Conservation (phyloP, 1,284 basidiomycete species). For the Rhodotorula sp. region DNA sequence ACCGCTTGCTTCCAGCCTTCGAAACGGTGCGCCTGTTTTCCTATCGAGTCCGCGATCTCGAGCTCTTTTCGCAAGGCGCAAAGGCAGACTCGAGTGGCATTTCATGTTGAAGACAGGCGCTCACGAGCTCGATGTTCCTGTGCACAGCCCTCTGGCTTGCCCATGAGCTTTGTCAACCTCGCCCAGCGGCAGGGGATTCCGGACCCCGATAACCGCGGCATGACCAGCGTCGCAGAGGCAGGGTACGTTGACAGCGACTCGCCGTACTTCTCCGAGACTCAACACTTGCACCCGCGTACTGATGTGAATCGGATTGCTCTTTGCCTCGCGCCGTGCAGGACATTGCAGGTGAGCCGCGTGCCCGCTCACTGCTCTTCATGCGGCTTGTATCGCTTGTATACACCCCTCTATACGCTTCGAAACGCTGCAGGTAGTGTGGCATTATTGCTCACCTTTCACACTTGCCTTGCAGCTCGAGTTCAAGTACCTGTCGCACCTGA, state of each 20-base stretch:
- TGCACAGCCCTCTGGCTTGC: constrained; percentile 65
- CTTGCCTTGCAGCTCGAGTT: constrained; percentile 81
- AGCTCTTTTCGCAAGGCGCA: no score
- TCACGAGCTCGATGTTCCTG: no score
- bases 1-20: constrained; percentile 82
- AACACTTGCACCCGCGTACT: not conserved
- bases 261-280: not conserved
- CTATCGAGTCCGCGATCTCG: constrained; percentile 59
- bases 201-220: constrained; percentile 64
- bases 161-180: constrained; percentile 76
- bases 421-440: no score
- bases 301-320: not conserved
- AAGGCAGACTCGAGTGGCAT: not conserved
- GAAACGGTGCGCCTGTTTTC: constrained; percentile 55
- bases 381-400: not conserved
- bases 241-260: constrained; percentile 47
- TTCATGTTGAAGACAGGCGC: not conserved
- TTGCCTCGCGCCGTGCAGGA: constrained; percentile 1
- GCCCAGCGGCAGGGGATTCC: constrained; percentile 63
- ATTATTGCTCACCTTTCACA: not conserved
- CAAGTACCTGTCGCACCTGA: constrained; percentile 79
- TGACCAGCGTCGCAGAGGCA: constrained; percentile 79
- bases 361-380: not conserved
- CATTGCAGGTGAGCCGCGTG: constrained; percentile 17
- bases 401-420: no score